These are phyloP conservation scores for Monosporascus cannonballus DNA, from an alignment of 2,329 filamentous ascomycete genomes.

Conservation along the genomic window DNA sequence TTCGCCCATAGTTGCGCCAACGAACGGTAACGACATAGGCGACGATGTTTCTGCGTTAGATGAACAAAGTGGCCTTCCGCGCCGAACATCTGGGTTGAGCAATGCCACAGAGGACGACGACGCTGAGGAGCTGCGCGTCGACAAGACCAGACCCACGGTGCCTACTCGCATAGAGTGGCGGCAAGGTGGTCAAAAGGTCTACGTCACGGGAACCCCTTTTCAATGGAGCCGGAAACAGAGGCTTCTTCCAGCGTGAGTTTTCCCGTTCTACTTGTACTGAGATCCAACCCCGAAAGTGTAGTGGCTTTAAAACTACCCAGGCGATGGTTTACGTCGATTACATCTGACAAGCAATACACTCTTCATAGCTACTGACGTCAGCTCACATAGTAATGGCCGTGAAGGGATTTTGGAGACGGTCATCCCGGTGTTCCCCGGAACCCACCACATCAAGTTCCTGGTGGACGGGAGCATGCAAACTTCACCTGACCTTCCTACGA, in stretches of 20 bases:
- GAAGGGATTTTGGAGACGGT: conserved; percentile 67
- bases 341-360: background rate
- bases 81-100: conserved; percentile 54
- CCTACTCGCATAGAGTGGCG: conserved; percentile 84
- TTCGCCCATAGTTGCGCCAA: conserved; percentile 76
- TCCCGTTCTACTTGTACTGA: conserved; percentile 4
- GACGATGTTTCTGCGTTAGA: conserved; percentile 49
- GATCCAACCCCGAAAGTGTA: conserved; percentile 10
- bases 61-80: conserved; percentile 39
- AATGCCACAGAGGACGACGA: conserved; percentile 70
- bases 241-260: conserved; percentile 74
- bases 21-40: conserved; percentile 45
- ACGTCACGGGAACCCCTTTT: conserved; percentile 95
- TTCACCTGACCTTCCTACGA: conserved; percentile 80
- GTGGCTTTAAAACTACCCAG: background rate
- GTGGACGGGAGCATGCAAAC: conserved; percentile 92
- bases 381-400: conserved; percentile 39
- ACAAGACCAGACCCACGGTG: conserved; percentile 71
- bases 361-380: conserved; percentile 8
- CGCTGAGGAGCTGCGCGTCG: conserved; percentile 68
- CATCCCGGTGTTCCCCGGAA: conserved; percentile 82
- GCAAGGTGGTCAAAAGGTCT: conserved; percentile 78
- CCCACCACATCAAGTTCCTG: conserved; percentile 93
- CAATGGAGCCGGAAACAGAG: conserved; percentile 95
- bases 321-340: background rate